phyloP scores from a whole-genome alignment of 345 rosid species.

The Pistacia vera region DNA sequence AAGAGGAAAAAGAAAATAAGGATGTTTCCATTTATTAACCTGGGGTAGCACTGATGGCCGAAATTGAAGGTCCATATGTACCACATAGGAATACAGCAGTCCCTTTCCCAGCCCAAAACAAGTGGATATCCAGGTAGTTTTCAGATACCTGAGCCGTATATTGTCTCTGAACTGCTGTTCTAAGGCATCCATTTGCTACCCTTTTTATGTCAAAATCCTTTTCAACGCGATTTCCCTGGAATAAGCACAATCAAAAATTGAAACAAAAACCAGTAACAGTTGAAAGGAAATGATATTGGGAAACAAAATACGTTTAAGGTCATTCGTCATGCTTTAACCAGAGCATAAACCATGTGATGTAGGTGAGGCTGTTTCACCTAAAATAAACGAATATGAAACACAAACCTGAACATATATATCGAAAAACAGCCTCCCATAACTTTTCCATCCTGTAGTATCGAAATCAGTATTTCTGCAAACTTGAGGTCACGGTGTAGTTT shows the following conservation, averaged over 20 bases:
- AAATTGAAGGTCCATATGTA: constrained; percentile 44
- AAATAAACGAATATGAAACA: no score
- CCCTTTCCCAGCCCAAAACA: constrained; percentile 55
- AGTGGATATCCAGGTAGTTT: constrained; percentile 41
- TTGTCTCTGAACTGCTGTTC: constrained; percentile 28
- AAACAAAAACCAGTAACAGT: not conserved
- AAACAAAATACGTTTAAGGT: not conserved
- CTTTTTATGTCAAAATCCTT: constrained; percentile 52
- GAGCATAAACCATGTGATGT: no score
- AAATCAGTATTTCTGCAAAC: no score
- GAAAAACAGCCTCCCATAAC: no score
- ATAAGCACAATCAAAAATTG: constrained; percentile 4
- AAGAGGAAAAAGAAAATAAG: no score
- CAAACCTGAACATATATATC: no score
- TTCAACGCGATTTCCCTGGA: constrained; percentile 49
- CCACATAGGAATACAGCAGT: constrained; percentile 38
- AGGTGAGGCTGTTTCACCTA: no score
- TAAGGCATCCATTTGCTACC: constrained; percentile 34
- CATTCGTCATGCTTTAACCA: no score
- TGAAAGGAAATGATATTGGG: not conserved
- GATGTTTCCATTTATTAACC: constrained; percentile 25
- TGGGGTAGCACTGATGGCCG: constrained; percentile 70
- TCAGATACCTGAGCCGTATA: constrained; percentile 29
- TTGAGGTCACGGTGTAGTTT: no score
- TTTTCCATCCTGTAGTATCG: no score